Conservation (phyloP, 1,139 yeast genomes). For the Suhomyces guaymorum region DNA sequence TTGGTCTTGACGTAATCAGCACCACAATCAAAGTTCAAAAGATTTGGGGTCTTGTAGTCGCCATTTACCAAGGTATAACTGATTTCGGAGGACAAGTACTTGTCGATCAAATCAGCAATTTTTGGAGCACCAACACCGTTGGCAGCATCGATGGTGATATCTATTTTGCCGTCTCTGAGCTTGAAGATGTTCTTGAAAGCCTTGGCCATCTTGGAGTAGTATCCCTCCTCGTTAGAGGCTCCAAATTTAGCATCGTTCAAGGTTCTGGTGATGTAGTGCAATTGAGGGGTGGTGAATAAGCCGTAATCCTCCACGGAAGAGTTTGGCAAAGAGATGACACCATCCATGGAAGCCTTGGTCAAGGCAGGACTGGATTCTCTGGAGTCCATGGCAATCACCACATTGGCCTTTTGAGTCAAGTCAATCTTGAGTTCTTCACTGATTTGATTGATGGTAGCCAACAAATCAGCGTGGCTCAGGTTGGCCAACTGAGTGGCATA, state of each 20-base stretch:
- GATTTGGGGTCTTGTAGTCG: slow-evolving; percentile 52
- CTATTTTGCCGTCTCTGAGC: slow-evolving; percentile 32
- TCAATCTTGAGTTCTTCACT: slow-evolving; percentile 41
- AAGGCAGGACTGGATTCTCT: slow-evolving; percentile 77
- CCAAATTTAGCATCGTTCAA: slow-evolving; percentile 68
- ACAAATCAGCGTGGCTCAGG: slow-evolving; percentile 45
- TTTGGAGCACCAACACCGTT: slow-evolving; percentile 96
- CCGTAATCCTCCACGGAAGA: slow-evolving; percentile 60
- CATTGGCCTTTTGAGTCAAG: slow-evolving; percentile 34
- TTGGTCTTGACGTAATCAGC: slow-evolving; percentile 94
- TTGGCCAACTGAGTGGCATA: slow-evolving; percentile 83
- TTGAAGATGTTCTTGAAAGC: slow-evolving; percentile 37
- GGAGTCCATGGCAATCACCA: slow-evolving; percentile 68
- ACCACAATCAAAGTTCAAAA: slow-evolving; percentile 81
- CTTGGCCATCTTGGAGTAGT: slow-evolving; percentile 60
- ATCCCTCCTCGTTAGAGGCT: slow-evolving; percentile 64
- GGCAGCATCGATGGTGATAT: slow-evolving; percentile 79
- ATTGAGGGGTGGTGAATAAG: slow-evolving; percentile 86
- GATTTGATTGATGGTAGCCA: slow-evolving; percentile 27
- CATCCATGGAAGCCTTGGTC: slow-evolving; percentile 64
- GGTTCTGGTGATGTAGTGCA: slow-evolving; percentile 82
- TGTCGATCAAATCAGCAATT: slow-evolving; percentile 48
- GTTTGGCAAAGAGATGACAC: slow-evolving; percentile 51
- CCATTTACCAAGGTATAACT: slow-evolving; percentile 58
- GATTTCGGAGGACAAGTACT: slow-evolving; percentile 44